A percentile compares a stretch with the other conserved stretches of the same genome.
Conservation (phyloP, 257 asterid genomes). For the Thymus mandschuricus region DNA sequence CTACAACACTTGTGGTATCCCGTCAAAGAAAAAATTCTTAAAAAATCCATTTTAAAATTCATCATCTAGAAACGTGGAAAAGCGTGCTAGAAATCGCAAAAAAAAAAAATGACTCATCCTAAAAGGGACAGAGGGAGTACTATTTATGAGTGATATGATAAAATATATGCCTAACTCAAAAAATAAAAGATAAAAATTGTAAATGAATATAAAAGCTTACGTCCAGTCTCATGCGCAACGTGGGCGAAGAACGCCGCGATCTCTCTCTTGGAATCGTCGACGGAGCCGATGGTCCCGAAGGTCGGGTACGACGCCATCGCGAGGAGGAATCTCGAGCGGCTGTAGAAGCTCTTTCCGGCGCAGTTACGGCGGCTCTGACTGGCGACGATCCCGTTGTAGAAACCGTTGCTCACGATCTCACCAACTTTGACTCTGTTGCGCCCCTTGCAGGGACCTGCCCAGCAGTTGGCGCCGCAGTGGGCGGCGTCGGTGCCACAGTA, state of each 20-base stretch:
- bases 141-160: too few species aligned
- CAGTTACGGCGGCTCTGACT: constrained; percentile 1
- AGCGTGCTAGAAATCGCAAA: too few species aligned
- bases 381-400: constrained; percentile 6
- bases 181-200: too few species aligned
- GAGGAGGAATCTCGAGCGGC: constrained; percentile 41
- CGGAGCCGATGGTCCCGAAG: constrained; percentile 48
- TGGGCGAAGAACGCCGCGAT: constrained; percentile 63
- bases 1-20: too few species aligned
- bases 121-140: too few species aligned
- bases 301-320: constrained; percentile 37
- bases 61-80: too few species aligned
- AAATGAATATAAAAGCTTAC: constrained; percentile 28
- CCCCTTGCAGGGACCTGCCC: constrained; percentile 21
- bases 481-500: constrained; percentile 13
- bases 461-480: constrained; percentile 21
- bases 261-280: constrained; percentile 45
- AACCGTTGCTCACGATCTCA: background rate
- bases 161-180: too few species aligned
- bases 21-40: too few species aligned
- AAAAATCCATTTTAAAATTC: too few species aligned
- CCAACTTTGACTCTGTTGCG: constrained; percentile 6
- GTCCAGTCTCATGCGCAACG: constrained; percentile 52
- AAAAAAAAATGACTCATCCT: too few species aligned
- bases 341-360: constrained; percentile 21